Conservation (phyloP, 192 early-diverging fungal genomes). For the Blastocladiella britannica region DNA sequence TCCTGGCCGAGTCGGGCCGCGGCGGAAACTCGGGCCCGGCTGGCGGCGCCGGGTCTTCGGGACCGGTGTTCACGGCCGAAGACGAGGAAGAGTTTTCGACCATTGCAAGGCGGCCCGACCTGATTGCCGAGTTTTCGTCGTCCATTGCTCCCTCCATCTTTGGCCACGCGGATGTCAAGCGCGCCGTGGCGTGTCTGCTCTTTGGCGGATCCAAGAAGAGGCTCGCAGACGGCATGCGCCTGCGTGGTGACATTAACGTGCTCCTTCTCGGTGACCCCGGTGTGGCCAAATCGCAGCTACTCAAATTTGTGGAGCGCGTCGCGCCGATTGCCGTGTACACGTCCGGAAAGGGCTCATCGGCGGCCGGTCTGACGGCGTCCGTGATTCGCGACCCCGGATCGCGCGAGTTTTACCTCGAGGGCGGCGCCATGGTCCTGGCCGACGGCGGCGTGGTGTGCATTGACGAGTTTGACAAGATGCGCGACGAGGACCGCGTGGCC, state of each 20-base stretch:
- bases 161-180: conserved; percentile 90
- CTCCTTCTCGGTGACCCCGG: conserved; percentile 93
- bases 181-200: conserved; percentile 77
- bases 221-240: conserved; percentile 85
- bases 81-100: conserved; percentile 85
- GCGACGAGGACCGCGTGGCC: conserved; percentile 95
- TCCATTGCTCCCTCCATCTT: conserved; percentile 96
- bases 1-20: conserved; percentile 43
- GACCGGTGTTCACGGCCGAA: conserved; percentile 55
- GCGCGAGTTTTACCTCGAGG: conserved; percentile 94
- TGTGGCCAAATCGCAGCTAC: conserved; percentile 91
- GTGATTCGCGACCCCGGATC: conserved; percentile 79
- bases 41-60: conserved; percentile 23
- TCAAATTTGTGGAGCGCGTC: conserved; percentile 95
- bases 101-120: conserved; percentile 62
- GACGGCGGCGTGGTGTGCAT: conserved; percentile 99
- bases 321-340: conserved; percentile 98
- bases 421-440: conserved; percentile 96
- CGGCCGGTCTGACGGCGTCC: conserved; percentile 95
- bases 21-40: too few species aligned
- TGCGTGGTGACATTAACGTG: conserved; percentile 96
- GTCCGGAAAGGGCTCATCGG: conserved; percentile 94
- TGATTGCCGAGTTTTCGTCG: conserved; percentile 76
- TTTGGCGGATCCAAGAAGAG: conserved; percentile 93
- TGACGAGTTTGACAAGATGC: conserved; percentile 99